phyloP scores from a whole-genome alignment of 208 protist species.

The Wallacemonas sp. region DNA sequence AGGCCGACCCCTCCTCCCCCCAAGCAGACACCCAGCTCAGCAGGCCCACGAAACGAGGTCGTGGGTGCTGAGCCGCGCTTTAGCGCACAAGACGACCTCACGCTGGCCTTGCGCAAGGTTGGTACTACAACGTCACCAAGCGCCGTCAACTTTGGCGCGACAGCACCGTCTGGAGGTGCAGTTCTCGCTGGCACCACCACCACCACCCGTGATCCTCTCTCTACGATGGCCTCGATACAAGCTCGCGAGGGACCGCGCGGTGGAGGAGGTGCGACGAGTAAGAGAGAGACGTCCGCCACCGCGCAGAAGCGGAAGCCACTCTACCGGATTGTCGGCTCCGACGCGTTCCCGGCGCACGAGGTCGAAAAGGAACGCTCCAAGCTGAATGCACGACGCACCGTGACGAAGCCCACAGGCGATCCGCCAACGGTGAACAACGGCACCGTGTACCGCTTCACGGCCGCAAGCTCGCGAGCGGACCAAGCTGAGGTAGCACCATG shows the following conservation, averaged over 20 bases:
- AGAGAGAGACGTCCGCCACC: neutral
- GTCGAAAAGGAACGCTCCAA: constrained; percentile 1
- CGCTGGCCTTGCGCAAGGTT: neutral
- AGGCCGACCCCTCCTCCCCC: constrained; percentile 5
- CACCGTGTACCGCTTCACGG: neutral
- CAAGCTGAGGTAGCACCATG: neutral
- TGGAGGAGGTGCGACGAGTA: no score
- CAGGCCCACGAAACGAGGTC: no score
- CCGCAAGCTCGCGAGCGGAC: neutral
- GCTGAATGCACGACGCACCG: neutral
- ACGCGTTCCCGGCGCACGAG: constrained; percentile 10
- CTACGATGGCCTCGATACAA: neutral
- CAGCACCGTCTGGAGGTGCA: neutral
- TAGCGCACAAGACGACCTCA: constrained; percentile 1
- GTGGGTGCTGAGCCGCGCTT: neutral
- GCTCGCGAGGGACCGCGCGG: no score
- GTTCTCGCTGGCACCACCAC: neutral
- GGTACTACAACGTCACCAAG: neutral
- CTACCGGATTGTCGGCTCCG: constrained; percentile 2
- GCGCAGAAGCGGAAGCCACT: neutral
- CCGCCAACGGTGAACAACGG: neutral
- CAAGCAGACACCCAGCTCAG: no score
- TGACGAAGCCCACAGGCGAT: neutral
- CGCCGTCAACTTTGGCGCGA: neutral
- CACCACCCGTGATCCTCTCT: neutral